Conservation (phyloP, 352 stramenopile species). For the Phytophthora europaea region DNA sequence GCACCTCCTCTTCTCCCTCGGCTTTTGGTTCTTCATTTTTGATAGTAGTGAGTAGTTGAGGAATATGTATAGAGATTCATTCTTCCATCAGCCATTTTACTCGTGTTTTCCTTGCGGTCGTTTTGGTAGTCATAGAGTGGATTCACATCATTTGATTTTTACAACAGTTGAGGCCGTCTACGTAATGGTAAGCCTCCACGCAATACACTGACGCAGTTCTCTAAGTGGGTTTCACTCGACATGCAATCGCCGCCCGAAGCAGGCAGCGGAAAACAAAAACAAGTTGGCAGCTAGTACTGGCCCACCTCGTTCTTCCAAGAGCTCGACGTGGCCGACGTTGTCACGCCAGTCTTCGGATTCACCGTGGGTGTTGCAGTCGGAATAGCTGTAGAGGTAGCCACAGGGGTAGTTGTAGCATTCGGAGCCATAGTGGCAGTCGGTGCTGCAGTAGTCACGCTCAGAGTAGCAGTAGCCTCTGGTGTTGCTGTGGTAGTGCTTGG, state of each 20-base stretch:
- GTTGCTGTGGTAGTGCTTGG: constrained; percentile 20
- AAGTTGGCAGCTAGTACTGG: constrained; percentile 17
- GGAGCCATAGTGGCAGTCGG: neutral
- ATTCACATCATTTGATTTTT: constrained; percentile 21
- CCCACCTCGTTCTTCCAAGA: constrained; percentile 26
- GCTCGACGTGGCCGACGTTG: constrained; percentile 2
- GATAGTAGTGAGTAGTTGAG: constrained; percentile 42
- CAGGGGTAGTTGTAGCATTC: constrained; percentile 1
- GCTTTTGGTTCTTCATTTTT: constrained; percentile 41
- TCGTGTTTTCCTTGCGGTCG: neutral
- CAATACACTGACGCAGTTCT: constrained; percentile 28
- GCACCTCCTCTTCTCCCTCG: constrained; percentile 1
- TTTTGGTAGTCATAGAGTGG: neutral
- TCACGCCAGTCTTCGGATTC: constrained; percentile 16
- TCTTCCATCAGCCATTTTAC: neutral
- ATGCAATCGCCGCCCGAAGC: constrained; percentile 15
- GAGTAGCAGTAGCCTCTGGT: neutral
- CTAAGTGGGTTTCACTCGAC: constrained; percentile 46
- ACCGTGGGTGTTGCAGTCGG: constrained; percentile 3
- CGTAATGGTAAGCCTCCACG: constrained; percentile 10
- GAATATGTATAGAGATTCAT: constrained; percentile 45
- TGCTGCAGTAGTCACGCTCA: constrained; percentile 2
- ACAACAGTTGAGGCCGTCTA: constrained; percentile 9
- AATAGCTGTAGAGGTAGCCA: neutral
- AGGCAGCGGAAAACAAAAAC: constrained; percentile 10